phyloP scores from a whole-genome alignment of 306 rosid species.

The Vicia sativa region DNA sequence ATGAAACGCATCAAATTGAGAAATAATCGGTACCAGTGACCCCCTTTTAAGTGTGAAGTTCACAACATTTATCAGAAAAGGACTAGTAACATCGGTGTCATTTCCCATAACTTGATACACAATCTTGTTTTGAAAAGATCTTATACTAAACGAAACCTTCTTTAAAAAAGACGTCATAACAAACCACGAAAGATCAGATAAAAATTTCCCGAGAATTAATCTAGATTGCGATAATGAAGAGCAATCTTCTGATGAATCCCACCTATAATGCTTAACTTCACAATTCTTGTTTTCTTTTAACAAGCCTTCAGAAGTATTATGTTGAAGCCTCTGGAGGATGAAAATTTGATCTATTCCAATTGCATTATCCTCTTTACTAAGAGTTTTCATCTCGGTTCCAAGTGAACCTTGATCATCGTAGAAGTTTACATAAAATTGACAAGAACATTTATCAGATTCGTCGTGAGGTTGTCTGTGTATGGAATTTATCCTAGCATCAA shows the following conservation, averaged over 20 bases:
- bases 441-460: slow-evolving; percentile 54
- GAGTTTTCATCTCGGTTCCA: slow-evolving; percentile 63
- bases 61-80: slow-evolving; percentile 42
- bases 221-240: slow-evolving; percentile 55
- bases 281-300: slow-evolving; percentile 4
- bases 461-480: slow-evolving; percentile 76
- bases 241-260: slow-evolving; percentile 75
- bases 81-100: slow-evolving; percentile 23
- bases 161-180: slow-evolving; percentile 58
- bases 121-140: slow-evolving; percentile 66
- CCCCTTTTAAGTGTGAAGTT: slow-evolving; percentile 59
- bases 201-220: slow-evolving; percentile 60
- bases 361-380: slow-evolving; percentile 47
- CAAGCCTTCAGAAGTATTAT: slow-evolving; percentile 39
- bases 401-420: slow-evolving; percentile 74
- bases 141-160: slow-evolving; percentile 55
- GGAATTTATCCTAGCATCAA: slow-evolving; percentile 79
- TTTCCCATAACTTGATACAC: slow-evolving; percentile 63
- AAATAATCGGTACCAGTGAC: slow-evolving; percentile 46
- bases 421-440: slow-evolving; percentile 70
- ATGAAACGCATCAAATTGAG: slow-evolving; percentile 40
- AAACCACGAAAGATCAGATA: slow-evolving; percentile 74
- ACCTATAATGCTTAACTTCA: slow-evolving; percentile 55
- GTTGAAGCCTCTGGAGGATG: slow-evolving; percentile 70
- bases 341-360: slow-evolving; percentile 62